Evolutionary conservation across 768 basidiomycete species (phyloP).

Genomic region (Porphyrellus cyaneotinctus): DNA sequence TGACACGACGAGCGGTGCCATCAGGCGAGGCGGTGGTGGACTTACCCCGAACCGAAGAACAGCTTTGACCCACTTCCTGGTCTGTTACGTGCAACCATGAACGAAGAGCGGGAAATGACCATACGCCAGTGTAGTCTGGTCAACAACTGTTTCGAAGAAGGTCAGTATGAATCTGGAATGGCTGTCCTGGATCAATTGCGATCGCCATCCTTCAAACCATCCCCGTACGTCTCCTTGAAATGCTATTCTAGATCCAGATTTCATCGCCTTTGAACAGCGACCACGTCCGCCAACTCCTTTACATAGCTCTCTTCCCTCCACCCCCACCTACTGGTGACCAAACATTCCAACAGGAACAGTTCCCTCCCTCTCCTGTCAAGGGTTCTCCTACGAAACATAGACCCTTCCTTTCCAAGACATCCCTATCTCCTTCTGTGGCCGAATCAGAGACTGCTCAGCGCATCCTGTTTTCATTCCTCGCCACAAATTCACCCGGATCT

Average conservation of each 20-base stretch:
- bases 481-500: slow-evolving; percentile 52
- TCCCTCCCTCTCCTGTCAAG: slow-evolving; percentile 33
- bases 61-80: slow-evolving; percentile 10
- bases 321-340: slow-evolving; percentile 16
- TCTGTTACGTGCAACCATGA: no score
- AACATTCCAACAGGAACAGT: slow-evolving; percentile 18
- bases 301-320: slow-evolving; percentile 63
- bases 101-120: slow-evolving; percentile 42
- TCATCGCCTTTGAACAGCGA: slow-evolving; percentile 36
- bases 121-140: slow-evolving; percentile 52
- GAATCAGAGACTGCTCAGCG: slow-evolving; percentile 51
- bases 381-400: slow-evolving; percentile 49
- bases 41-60: slow-evolving; percentile 3
- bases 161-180: slow-evolving; percentile 69
- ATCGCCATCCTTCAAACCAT: slow-evolving; percentile 52
- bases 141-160: slow-evolving; percentile 73
- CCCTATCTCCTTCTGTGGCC: slow-evolving; percentile 40
- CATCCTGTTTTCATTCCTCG: slow-evolving; percentile 50
- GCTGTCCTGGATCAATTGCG: slow-evolving; percentile 59
- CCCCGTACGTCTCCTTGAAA: slow-evolving; percentile 42
- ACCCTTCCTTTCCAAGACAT: slow-evolving; percentile 36
- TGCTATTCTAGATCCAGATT: slow-evolving; percentile 9
- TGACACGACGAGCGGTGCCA: slow-evolving; percentile 2
- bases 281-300: slow-evolving; percentile 65
- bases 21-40: slow-evolving; percentile 17